A percentile compares a stretch with the other conserved stretches of the same genome.
phyloP scores from a whole-genome alignment of 2,329 filamentous ascomycete genomes.

The Huntiella omanensis region DNA sequence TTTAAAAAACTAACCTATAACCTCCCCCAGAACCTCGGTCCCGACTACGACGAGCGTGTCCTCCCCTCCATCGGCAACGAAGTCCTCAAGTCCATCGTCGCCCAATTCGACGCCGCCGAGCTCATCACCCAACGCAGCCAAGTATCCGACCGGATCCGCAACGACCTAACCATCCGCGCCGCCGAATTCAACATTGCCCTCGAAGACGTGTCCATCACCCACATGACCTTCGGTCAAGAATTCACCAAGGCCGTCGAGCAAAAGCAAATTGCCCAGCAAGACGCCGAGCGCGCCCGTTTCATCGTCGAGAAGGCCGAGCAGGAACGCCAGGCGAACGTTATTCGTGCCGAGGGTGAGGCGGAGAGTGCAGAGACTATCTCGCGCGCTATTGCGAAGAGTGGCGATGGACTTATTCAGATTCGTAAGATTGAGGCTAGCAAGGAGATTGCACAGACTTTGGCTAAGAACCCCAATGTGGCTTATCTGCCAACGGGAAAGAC shows the following conservation, averaged over 20 bases:
- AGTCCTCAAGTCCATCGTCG: slow-evolving; percentile 95
- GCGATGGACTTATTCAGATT: slow-evolving; percentile 88
- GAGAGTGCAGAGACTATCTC: slow-evolving; percentile 91
- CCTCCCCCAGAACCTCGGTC: slow-evolving; percentile 61
- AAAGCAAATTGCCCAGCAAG: slow-evolving; percentile 99
- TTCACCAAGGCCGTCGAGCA: slow-evolving; percentile 98
- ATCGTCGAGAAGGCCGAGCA: slow-evolving; percentile 98
- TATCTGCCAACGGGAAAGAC: slow-evolving; percentile 71
- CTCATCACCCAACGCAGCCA: slow-evolving; percentile 98
- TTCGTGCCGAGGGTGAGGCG: slow-evolving; percentile 92
- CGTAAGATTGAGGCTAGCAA: slow-evolving; percentile 90
- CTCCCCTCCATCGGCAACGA: slow-evolving; percentile 98
- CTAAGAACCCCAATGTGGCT: slow-evolving; percentile 83
- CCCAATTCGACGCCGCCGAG: slow-evolving; percentile 96
- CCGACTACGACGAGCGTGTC: slow-evolving; percentile 96
- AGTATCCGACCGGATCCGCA: slow-evolving; percentile 83
- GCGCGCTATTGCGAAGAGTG: slow-evolving; percentile 80
- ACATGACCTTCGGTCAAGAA: slow-evolving; percentile 99
- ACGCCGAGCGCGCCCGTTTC: slow-evolving; percentile 91
- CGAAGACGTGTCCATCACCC: slow-evolving; percentile 96
- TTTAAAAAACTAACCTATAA: neutral
- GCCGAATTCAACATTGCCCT: slow-evolving; percentile 97
- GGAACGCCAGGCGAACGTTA: slow-evolving; percentile 95
- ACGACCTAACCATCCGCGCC: slow-evolving; percentile 79
- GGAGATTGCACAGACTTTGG: slow-evolving; percentile 83